These are phyloP conservation scores for Neocatenulostroma microsporum DNA, from an alignment of 2,329 filamentous ascomycete species.

Conservation along the genomic window DNA sequence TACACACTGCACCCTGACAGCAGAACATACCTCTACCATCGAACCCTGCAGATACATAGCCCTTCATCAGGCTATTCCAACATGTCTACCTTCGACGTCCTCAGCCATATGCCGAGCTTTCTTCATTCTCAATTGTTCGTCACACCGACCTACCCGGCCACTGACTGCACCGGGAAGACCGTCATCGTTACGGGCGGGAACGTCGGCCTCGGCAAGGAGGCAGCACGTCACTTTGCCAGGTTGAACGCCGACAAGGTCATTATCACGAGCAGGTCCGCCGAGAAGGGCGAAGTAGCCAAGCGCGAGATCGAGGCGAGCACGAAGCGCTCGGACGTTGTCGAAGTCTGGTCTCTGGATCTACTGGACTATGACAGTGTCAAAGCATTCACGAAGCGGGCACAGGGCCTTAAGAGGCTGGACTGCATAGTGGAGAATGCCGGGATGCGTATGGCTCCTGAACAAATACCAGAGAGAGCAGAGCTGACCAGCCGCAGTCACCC, in stretches of 20 bases:
- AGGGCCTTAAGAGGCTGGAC: slow-evolving; percentile 29
- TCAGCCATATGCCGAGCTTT: slow-evolving; percentile 22
- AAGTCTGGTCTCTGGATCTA: slow-evolving; percentile 43
- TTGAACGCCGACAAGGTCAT: slow-evolving; percentile 38
- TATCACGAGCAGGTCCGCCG: slow-evolving; percentile 36
- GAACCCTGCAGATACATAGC: too few species aligned
- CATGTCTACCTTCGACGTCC: slow-evolving; percentile 1
- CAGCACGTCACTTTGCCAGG: slow-evolving; percentile 35
- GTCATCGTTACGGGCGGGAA: slow-evolving; percentile 46
- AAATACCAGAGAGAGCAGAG: too few species aligned
- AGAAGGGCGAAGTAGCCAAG: slow-evolving; percentile 40
- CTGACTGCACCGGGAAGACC: slow-evolving; percentile 28
- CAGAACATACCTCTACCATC: too few species aligned
- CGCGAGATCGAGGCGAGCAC: slow-evolving; percentile 32
- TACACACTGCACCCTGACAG: too few species aligned
- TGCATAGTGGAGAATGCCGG: slow-evolving; percentile 35
- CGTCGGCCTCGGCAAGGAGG: slow-evolving; percentile 41
- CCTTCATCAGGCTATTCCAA: too few species aligned
- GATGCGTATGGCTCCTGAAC: slow-evolving; percentile 12
- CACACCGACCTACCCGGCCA: slow-evolving; percentile 28
- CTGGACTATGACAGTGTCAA: slow-evolving; percentile 32
- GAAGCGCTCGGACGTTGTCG: slow-evolving; percentile 27
- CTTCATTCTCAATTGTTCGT: slow-evolving; percentile 36
- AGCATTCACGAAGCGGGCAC: slow-evolving; percentile 28
- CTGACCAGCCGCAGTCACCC: slow-evolving; percentile 36